Conservation (phyloP, 352 stramenopile genomes). For the Phytophthora boehmeriae region DNA sequence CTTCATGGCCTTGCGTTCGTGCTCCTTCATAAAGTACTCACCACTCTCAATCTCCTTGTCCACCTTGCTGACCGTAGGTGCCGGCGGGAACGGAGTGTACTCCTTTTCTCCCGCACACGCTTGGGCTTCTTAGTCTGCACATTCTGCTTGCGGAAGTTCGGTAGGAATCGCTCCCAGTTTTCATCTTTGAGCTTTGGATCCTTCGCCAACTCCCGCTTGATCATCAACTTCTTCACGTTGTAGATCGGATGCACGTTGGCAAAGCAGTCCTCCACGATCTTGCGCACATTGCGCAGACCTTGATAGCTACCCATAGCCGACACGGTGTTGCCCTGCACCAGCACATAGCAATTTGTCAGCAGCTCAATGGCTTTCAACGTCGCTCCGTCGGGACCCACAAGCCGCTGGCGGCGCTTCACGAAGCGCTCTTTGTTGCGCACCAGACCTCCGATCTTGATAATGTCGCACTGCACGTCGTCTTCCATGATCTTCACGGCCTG, state of each 20-base stretch:
- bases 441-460: conserved; percentile 99
- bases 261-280: conserved; percentile 99
- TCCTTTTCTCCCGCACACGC: conserved; percentile 91
- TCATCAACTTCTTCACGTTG: conserved; percentile 99
- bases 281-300: conserved; percentile 94
- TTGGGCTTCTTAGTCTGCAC: conserved; percentile 96
- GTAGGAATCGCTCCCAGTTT: conserved; percentile 99
- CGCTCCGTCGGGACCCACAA: conserved; percentile 97
- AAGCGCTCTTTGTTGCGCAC: conserved; percentile 99
- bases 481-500: conserved; percentile 96
- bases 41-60: conserved; percentile 98
- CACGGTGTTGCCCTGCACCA: conserved; percentile 99
- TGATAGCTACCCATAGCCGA: conserved; percentile 88
- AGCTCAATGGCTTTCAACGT: conserved; percentile 98
- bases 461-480: conserved; percentile 98
- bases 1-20: conserved; percentile 93
- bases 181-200: conserved; percentile 97
- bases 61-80: conserved; percentile 95
- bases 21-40: conserved; percentile 99
- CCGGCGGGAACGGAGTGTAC: conserved; percentile 99
- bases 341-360: conserved; percentile 99
- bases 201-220: conserved; percentile 99
- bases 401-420: conserved; percentile 97
- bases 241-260: conserved; percentile 99
- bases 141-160: conserved; percentile 99